Evolutionary conservation across 768 basidiomycete species (phyloP).

Genomic region (Tulasnella sp.): DNA sequence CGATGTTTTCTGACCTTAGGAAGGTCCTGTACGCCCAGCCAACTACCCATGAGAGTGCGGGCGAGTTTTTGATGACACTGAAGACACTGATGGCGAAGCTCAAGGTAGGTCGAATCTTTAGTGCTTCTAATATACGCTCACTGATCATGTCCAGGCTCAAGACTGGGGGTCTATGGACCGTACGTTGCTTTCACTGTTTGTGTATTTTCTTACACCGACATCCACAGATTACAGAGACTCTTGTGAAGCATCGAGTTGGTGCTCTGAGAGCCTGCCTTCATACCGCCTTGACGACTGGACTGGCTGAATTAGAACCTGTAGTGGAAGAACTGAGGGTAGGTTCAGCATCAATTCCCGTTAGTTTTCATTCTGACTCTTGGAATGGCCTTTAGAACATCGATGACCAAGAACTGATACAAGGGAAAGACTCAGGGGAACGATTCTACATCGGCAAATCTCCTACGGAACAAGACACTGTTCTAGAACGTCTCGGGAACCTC

Average conservation of each 20-base stretch:
- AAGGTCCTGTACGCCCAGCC: background rate
- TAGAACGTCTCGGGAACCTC: background rate
- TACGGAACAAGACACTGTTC: background rate
- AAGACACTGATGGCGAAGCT: slow-evolving; percentile 17
- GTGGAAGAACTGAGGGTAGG: background rate
- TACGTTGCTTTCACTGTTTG: background rate
- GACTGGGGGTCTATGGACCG: slow-evolving; percentile 16
- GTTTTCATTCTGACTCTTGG: background rate
- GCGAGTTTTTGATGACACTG: slow-evolving; percentile 11
- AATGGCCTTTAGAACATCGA: slow-evolving; percentile 2
- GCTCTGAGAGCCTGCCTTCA: background rate
- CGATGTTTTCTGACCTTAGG: background rate
- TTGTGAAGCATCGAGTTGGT: background rate
- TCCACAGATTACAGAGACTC: background rate
- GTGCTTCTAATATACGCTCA: background rate
- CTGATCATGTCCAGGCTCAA: slow-evolving; percentile 2
- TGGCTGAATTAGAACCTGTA: background rate
- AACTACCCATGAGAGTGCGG: slow-evolving; percentile 5
- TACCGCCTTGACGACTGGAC: background rate
- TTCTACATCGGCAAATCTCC: slow-evolving; percentile 2
- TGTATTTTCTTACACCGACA: background rate
- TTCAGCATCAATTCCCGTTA: background rate
- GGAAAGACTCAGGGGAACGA: background rate
- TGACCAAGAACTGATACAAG: background rate
- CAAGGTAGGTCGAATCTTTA: background rate